A percentile compares a stretch with the other conserved stretches of the same genome.
phyloP scores from a whole-genome alignment of 108 stramenopile species.

The Parietichytrium sp. region DNA sequence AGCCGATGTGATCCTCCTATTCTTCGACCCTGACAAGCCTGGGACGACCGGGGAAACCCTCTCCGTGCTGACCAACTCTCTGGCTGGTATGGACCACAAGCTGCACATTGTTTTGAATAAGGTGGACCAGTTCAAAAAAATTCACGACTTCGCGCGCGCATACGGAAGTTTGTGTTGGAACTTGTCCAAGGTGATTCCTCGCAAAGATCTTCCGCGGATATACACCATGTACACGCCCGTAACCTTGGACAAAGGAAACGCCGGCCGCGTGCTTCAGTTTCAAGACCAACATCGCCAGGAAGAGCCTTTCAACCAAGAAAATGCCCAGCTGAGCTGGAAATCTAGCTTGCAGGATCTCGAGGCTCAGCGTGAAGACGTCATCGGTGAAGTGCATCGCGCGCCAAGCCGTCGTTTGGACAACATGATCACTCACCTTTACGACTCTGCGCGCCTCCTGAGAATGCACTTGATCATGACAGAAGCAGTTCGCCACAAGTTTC shows the following conservation, averaged over 20 bases:
- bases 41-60: slow-evolving; percentile 98
- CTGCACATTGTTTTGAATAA: slow-evolving; percentile 97
- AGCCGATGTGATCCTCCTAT: slow-evolving; percentile 94
- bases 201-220: slow-evolving; percentile 90
- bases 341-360: slow-evolving; percentile 69
- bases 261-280: slow-evolving; percentile 7
- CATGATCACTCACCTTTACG: slow-evolving; percentile 88
- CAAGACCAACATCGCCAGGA: slow-evolving; percentile 45
- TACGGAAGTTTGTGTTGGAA: slow-evolving; percentile 99
- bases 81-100: slow-evolving; percentile 98
- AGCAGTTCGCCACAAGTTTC: slow-evolving; percentile 47
- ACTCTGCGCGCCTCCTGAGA: slow-evolving; percentile 74
- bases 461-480: slow-evolving; percentile 77
- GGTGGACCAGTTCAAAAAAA: slow-evolving; percentile 67
- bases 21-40: slow-evolving; percentile 94
- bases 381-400: slow-evolving; percentile 87
- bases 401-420: slow-evolving; percentile 95
- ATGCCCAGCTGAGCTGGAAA: slow-evolving; percentile 9
- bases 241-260: slow-evolving; percentile 41
- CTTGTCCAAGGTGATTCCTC: slow-evolving; percentile 77
- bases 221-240: slow-evolving; percentile 95
- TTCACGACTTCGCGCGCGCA: slow-evolving; percentile 98
- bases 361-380: slow-evolving; percentile 82
- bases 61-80: slow-evolving; percentile 78
- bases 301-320: not conserved